phyloP scores from a whole-genome alignment of 2,329 filamentous ascomycete species.

The Colletotrichum aenigma region DNA sequence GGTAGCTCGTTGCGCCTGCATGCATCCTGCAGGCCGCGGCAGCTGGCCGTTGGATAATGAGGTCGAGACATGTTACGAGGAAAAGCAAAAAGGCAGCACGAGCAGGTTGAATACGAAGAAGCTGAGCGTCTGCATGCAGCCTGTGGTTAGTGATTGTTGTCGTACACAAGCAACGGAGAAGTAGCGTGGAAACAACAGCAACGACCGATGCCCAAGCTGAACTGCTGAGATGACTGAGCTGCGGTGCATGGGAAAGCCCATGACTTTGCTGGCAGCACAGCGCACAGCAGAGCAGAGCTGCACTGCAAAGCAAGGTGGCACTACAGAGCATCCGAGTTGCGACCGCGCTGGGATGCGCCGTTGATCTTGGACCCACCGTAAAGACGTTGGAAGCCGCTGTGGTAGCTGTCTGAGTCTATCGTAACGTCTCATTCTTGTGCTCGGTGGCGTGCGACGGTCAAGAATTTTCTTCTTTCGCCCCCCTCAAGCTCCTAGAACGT shows the following conservation, averaged over 20 bases:
- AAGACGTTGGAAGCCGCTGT: neutral
- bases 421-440: slow-evolving; percentile 3
- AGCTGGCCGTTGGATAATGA: neutral
- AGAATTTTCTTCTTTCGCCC: neutral
- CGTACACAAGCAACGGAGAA: neutral
- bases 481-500: neutral
- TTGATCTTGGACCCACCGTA: neutral
- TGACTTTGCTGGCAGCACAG: neutral
- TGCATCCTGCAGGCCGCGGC: neutral
- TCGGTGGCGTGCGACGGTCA: neutral
- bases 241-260: neutral
- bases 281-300: neutral
- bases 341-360: neutral
- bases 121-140: neutral
- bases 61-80: neutral
- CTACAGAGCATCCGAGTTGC: neutral
- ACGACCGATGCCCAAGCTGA: neutral
- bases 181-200: neutral
- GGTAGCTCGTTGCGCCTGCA: neutral
- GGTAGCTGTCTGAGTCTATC: neutral
- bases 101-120: neutral
- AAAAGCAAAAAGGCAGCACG: neutral
- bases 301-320: neutral
- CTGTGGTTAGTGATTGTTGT: neutral
- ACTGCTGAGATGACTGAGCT: neutral